These are phyloP conservation scores for Beauveria asiatica DNA, from an alignment of 2,329 filamentous ascomycete genomes.

Conservation along the genomic window DNA sequence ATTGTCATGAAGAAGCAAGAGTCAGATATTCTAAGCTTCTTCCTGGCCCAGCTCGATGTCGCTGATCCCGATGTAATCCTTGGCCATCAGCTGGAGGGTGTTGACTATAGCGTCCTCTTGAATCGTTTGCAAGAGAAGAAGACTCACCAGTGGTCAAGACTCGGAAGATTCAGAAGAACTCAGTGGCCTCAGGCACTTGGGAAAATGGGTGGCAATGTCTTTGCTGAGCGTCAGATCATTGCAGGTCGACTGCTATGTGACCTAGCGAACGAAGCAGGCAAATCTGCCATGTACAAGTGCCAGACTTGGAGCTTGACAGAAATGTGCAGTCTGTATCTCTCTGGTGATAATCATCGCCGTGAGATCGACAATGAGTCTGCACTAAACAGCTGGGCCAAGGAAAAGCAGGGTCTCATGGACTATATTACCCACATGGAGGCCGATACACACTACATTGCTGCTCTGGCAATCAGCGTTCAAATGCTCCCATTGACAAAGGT, in stretches of 20 bases:
- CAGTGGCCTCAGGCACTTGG: conserved; percentile 84
- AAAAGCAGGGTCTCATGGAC: conserved; percentile 80
- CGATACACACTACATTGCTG: conserved; percentile 92
- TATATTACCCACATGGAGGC: conserved; percentile 91
- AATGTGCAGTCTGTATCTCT: conserved; percentile 89
- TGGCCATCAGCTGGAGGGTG: conserved; percentile 92
- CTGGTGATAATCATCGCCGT: conserved; percentile 60
- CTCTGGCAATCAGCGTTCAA: conserved; percentile 79
- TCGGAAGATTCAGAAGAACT: conserved; percentile 74
- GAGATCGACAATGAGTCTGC: conserved; percentile 86
- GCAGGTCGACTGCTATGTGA: conserved; percentile 87
- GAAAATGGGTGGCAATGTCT: conserved; percentile 81
- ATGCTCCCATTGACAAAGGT: conserved; percentile 92
- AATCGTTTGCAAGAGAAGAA: conserved; percentile 84
- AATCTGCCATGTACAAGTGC: conserved; percentile 93
- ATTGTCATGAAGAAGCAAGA: conserved; percentile 80
- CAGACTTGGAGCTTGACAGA: conserved; percentile 97
- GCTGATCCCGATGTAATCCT: conserved; percentile 90
- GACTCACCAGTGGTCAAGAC: conserved; percentile 87
- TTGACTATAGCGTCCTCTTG: conserved; percentile 86
- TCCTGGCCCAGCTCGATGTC: conserved; percentile 78
- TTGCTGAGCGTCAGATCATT: conserved; percentile 83
- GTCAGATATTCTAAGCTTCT: conserved; percentile 74
- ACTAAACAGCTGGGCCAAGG: conserved; percentile 70
- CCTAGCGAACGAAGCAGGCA: conserved; percentile 90